Base-by-base conservation (phyloP, 1,284 basidiomycete genomes). In the Lignosus rhinocerotis region DNA sequence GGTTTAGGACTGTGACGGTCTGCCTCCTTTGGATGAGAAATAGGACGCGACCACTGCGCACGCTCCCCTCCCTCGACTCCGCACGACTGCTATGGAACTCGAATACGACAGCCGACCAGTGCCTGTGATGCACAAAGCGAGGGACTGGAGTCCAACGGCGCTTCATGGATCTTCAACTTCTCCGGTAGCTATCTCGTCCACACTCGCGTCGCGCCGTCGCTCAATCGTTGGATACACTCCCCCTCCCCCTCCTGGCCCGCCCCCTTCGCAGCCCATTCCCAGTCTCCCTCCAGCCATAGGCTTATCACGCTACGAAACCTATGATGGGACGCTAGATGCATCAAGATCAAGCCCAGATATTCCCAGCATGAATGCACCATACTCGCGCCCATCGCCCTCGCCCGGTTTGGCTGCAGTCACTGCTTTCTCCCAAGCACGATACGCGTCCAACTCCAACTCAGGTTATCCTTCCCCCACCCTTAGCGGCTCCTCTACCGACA, bases 221-320 rank as follows among this genome's bases (percentile, higher is more conserved):
- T 89, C 87, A 25, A 82, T 84, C 49, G 84, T 81, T 50, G 81
- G 82, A n/a, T 78, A 82, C 66, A 75, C 77, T 33, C 81, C 84
- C 49, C 87, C 88, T 12, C 80, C 85, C 38, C 87, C 87, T 12
- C 80, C 85, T 41, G 85, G 75, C 2, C 88, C 88, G n/a, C 88
- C 88, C 36, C 88, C 88, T n/a, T 83, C 76, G 67, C 80, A 83
- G 63, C 89, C 88, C 53, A 89, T 90, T 60, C 88, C 88, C 45
- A 84, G 76, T 66, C 67, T 88, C 45, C 88, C 63, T 80, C 80
- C 63, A 45, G 65, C 66, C 47, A 65, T 58, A 57, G 65, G 58
- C 63, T 73, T 59, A 52, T 66, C 64, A 51, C 70, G 63, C 65
- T 63, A 69, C 59, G 67, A 64, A 41, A 47, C 57, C 46, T 69